These are phyloP conservation scores for Chamaenerion angustifolium DNA, from an alignment of 345 rosid genomes.

Conservation along the genomic window DNA sequence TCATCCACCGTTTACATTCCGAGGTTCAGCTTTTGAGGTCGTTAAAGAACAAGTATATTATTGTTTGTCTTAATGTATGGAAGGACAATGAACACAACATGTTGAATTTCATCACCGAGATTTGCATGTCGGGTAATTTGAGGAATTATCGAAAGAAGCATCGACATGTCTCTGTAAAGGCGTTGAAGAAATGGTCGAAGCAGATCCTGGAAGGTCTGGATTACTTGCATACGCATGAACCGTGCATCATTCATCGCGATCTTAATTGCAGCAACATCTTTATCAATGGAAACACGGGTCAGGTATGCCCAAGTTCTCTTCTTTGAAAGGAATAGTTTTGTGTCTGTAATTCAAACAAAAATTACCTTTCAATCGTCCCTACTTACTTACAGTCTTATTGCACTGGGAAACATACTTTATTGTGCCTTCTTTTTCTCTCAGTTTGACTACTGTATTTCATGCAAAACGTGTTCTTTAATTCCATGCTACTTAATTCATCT, in stretches of 20 bases:
- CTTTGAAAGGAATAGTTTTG: too few species aligned
- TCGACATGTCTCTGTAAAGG: conserved; percentile 53
- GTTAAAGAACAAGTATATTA: conserved; percentile 39
- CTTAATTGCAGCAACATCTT: conserved; percentile 63
- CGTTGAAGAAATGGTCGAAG: conserved; percentile 60
- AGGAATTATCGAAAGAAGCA: conserved; percentile 54
- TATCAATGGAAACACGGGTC: conserved; percentile 53
- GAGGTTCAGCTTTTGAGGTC: conserved; percentile 55
- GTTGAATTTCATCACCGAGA: conserved; percentile 59
- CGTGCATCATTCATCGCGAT: conserved; percentile 55
- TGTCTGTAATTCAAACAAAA: too few species aligned
- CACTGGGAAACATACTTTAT: too few species aligned
- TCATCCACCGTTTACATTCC: conserved; percentile 41
- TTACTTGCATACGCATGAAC: conserved; percentile 56
- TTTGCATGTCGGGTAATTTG: conserved; percentile 56
- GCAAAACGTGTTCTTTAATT: too few species aligned
- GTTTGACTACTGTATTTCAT: too few species aligned
- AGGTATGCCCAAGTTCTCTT: conserved; percentile 16
- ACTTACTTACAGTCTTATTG: too few species aligned
- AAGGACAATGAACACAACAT: conserved; percentile 26
- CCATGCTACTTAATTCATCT: too few species aligned
- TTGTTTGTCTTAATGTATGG: conserved; percentile 54
- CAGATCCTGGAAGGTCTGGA: conserved; percentile 52
- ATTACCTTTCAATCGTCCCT: too few species aligned
- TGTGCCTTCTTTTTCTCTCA: too few species aligned